Conservation (phyloP, 768 basidiomycete species). For the Psilocybe subaeruginosa region DNA sequence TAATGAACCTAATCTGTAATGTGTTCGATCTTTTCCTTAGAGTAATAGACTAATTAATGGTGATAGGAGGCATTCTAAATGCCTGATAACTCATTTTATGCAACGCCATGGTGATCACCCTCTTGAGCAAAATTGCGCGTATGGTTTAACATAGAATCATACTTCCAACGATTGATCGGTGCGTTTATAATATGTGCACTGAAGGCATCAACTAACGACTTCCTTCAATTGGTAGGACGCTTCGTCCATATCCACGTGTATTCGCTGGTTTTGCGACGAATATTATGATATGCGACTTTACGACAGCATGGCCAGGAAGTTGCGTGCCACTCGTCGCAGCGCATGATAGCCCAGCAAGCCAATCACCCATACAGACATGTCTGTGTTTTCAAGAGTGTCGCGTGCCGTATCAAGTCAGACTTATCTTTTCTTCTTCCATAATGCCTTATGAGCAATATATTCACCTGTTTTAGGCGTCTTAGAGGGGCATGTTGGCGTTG, state of each 20-base stretch:
- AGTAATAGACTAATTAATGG: too few species aligned
- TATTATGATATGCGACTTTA: not conserved
- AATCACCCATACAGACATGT: not conserved
- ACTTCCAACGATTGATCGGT: constrained; percentile 1
- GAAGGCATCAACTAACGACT: not conserved
- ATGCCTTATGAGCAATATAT: not conserved
- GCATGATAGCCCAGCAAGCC: not conserved
- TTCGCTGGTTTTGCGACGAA: not conserved
- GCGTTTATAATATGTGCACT: not conserved
- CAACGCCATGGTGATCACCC: not conserved
- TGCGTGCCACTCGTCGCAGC: not conserved
- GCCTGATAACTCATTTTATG: not conserved
- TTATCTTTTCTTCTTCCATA: not conserved
- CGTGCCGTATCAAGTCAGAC: not conserved
- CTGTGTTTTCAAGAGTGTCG: not conserved
- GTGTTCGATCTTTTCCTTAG: too few species aligned
- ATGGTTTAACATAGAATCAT: not conserved
- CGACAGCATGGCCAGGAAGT: not conserved
- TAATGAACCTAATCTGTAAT: too few species aligned
- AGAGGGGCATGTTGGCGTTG: too few species aligned
- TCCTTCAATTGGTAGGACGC: not conserved
- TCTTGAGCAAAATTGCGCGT: not conserved
- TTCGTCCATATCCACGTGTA: not conserved
- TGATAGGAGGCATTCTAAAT: too few species aligned
- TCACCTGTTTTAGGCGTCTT: not conserved